Base-by-base conservation (phyloP, 371 early-diverging fungal genomes). In the Apophysomyces elegans region DNA sequence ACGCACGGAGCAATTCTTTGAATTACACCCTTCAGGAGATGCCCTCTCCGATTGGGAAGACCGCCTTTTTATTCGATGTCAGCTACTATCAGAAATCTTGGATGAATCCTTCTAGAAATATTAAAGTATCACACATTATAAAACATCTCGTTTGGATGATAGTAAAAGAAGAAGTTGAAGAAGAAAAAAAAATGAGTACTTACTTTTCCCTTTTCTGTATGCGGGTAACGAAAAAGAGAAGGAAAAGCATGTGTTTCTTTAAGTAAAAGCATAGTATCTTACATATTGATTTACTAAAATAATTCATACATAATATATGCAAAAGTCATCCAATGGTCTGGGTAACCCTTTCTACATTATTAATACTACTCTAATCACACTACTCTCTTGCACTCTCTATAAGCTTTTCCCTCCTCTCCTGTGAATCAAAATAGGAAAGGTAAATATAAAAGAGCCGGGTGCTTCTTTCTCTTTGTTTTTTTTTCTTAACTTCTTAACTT, bases 21-120 rank as follows among this genome's bases (percentile, higher is more conserved):
- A 59, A 7, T 58, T 59, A 32, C 64, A 63, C 35, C 63, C 67
- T 6, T 67, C 70, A 45, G 64, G 67, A 18, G 69, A 65, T 14
- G 70, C 68, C 16, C 72, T 67, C 62, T 69, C 73, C 7, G 78
- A 76, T 21, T 74, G 76, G 73, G 81, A 81, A 37, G 73, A 73
- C 61, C 58, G 63, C 18, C 16, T 68, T 36, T 67, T 72, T 46
- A 66, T 70, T n/a, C 67, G 72, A 12, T 74, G 74, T 54, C 74
- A 74, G 50, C 45, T 74, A 18, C 56, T 74, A 37, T 64, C 65
- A 38, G 74, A 74, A 46, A 70, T 63, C 59, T 36, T 74, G 57
- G 71, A 74, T n/a, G 73, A 73, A 39, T 37, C 54, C 4, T 26
- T 26, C 32, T 26, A 26, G 32, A 26, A 26, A 26, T 2, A 26